A percentile compares a stretch with the other conserved stretches of the same genome.
Evolutionary conservation across 306 rosid genomes (phyloP).

Genomic region (Pachyrhizus erosus): DNA sequence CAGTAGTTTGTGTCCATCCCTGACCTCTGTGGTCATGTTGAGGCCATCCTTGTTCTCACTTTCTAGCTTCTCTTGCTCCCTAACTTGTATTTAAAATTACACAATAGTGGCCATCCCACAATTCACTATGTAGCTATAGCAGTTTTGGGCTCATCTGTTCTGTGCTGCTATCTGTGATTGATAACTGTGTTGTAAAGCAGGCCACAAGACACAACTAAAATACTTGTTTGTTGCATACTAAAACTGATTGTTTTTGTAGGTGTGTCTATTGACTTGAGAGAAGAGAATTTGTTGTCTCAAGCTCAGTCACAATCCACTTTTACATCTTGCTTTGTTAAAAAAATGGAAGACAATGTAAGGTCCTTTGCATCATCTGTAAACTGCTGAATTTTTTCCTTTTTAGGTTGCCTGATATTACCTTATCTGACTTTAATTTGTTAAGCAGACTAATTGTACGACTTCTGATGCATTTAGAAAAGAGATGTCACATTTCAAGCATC

Average conservation of each 20-base stretch:
- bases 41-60: neutral
- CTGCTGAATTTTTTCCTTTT: constrained; percentile 31
- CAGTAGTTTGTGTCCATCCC: neutral
- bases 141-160: neutral
- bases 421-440: constrained; percentile 40
- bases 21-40: neutral
- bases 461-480: constrained; percentile 55
- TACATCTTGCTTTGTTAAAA: constrained; percentile 51
- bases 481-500: constrained; percentile 52
- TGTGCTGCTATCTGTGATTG: neutral
- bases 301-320: constrained; percentile 50
- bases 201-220: neutral
- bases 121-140: neutral
- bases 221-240: constrained; percentile 20
- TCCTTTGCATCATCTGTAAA: constrained; percentile 42
- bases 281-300: constrained; percentile 50
- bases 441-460: constrained; percentile 57
- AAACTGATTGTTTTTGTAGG: constrained; percentile 57
- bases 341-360: constrained; percentile 67
- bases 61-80: neutral
- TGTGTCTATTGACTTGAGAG: constrained; percentile 46
- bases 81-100: neutral
- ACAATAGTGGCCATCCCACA: neutral
- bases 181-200: neutral
- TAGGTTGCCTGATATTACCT: constrained; percentile 30